phyloP scores from a whole-genome alignment of 116 monocot genomes.

The Iris pallida region DNA sequence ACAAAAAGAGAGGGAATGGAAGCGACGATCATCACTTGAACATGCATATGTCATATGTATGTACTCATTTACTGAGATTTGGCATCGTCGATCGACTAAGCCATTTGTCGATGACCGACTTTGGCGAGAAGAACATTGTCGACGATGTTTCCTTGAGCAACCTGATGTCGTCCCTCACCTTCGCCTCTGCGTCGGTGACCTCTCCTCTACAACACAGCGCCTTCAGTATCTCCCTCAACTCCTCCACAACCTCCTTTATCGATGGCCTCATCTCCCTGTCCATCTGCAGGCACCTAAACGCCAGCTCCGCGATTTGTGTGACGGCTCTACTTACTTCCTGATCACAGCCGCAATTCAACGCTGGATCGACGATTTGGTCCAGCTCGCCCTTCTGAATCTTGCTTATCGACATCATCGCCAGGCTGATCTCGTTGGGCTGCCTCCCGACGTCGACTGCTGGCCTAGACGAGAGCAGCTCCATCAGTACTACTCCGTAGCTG shows the following conservation, averaged over 20 bases:
- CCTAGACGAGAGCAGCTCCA: constrained; percentile 17
- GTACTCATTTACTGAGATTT: constrained; percentile 10
- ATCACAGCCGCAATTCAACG: not conserved
- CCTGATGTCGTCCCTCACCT: not conserved
- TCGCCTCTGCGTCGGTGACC: not conserved
- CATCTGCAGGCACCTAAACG: constrained; percentile 17
- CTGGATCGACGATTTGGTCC: constrained; percentile 4
- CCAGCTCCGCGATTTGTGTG: constrained; percentile 11
- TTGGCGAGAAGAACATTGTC: constrained; percentile 5
- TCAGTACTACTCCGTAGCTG: constrained; percentile 21
- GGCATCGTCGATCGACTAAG: constrained; percentile 13
- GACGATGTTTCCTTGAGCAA: not conserved
- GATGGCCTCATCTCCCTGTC: constrained; percentile 22
- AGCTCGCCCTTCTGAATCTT: constrained; percentile 7
- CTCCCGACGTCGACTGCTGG: constrained; percentile 17
- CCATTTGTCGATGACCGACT: constrained; percentile 12
- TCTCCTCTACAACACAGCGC: not conserved
- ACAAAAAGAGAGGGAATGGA: too few species aligned
- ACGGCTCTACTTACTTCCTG: not conserved
- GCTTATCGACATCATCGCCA: constrained; percentile 4
- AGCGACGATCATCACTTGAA: too few species aligned
- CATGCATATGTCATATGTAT: too few species aligned
- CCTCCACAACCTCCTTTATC: constrained; percentile 16
- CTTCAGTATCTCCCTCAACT: constrained; percentile 3
- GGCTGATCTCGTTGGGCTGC: constrained; percentile 7